Percentiles rank a stretch among this genome's conserved stretches.
Evolutionary conservation across 176 grass and related monocot genomes (phyloP).

Genomic region (Pontederia crassipes): DNA sequence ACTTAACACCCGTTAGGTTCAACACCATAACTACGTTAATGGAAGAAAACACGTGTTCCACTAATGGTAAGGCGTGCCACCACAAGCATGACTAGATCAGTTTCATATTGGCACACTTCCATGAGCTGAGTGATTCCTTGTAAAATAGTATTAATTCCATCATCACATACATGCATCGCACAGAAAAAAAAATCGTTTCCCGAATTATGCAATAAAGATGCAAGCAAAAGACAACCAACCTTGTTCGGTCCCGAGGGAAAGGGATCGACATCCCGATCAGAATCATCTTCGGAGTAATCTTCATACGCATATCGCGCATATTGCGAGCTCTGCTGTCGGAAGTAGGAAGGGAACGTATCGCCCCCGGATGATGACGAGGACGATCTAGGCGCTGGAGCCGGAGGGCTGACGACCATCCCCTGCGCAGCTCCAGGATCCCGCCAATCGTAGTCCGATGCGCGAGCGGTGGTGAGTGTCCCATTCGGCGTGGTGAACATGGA

Average conservation of each 20-base stretch:
- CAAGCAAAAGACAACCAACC: constrained; percentile 21
- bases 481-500: constrained; percentile 72
- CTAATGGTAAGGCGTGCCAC: not conserved
- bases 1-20: too few species aligned
- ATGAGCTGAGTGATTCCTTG: too few species aligned
- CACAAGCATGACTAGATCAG: not conserved
- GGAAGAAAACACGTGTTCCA: too few species aligned
- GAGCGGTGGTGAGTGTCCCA: constrained; percentile 35
- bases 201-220: not conserved
- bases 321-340: constrained; percentile 47
- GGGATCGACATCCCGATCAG: constrained; percentile 54
- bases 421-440: constrained; percentile 14
- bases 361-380: constrained; percentile 15
- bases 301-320: constrained; percentile 61
- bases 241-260: constrained; percentile 31
- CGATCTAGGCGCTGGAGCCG: constrained; percentile 7
- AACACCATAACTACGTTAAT: too few species aligned
- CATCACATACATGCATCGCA: not conserved
- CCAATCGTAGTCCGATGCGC: constrained; percentile 33
- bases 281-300: constrained; percentile 87
- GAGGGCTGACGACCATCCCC: constrained; percentile 20
- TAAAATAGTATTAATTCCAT: too few species aligned
- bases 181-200: not conserved
- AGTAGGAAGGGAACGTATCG: constrained; percentile 14
- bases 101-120: too few species aligned